These are phyloP conservation scores for Chlorociboria aeruginascens DNA, from an alignment of 495 filamentous ascomycete genomes.

Conservation along the genomic window DNA sequence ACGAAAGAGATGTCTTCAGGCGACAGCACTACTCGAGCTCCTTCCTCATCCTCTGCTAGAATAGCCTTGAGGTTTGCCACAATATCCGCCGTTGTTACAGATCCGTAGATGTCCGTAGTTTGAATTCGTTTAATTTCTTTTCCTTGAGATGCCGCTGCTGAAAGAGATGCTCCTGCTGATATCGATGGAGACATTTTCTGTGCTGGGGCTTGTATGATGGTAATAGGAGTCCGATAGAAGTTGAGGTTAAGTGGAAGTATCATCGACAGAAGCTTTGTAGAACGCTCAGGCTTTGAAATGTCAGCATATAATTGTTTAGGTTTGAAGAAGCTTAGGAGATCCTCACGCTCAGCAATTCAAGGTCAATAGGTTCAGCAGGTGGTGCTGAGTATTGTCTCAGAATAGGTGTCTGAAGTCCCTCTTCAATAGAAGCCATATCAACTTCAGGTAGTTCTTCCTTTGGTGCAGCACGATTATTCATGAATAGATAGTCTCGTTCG, in stretches of 20 bases:
- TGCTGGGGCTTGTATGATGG: constrained; percentile 7
- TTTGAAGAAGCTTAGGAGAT: background rate
- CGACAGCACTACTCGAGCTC: constrained; percentile 32
- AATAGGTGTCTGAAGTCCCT: background rate
- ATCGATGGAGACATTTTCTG: constrained; percentile 12
- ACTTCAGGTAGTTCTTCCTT: background rate
- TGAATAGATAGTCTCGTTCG: constrained; percentile 37
- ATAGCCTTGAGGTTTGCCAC: constrained; percentile 32
- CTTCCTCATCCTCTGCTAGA: constrained; percentile 35
- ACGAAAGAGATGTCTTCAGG: constrained; percentile 42
- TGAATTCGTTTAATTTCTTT: constrained; percentile 13
- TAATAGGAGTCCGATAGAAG: constrained; percentile 41
- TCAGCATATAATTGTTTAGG: constrained; percentile 6
- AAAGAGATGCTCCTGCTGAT: constrained; percentile 20
- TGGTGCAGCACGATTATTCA: constrained; percentile 1
- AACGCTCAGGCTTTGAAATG: constrained; percentile 29
- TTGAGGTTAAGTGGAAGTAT: constrained; percentile 35
- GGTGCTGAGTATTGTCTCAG: background rate
- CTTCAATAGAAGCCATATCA: background rate
- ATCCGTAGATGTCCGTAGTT: constrained; percentile 39
- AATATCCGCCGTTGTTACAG: constrained; percentile 42
- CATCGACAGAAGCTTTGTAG: constrained; percentile 33
- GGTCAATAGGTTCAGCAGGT: background rate
- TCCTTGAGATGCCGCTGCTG: constrained; percentile 13
- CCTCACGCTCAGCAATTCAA: background rate